Evolutionary conservation across 2,329 filamentous ascomycete genomes (phyloP), one percentile per base, ranked within the genome.

Genomic region (Fusarium bactridioides): DNA sequence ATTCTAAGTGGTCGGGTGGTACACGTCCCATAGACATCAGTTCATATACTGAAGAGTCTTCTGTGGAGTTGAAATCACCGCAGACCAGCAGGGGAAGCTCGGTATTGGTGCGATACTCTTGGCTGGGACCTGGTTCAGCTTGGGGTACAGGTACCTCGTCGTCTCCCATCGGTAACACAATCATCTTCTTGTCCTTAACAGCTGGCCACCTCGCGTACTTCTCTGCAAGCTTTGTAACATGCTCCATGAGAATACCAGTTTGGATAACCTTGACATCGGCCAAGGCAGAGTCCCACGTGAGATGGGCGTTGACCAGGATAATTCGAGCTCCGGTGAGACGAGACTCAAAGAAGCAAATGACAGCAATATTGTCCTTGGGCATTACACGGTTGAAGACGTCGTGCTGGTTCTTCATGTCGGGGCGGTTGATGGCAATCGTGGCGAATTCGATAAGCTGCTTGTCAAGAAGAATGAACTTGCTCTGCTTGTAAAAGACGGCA

Each of bases 361-460:
- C 92, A 21, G 93, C 96, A 81, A 99, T 97, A 80, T 98, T 95
- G 86, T 99, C 96, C 83, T 96, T 94, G 69, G 95, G 95, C 96
- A 98, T 98, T 68, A 99, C 93, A 33, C 96, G 93, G 81, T 99
- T 99, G 87, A 97, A 98, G 64, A 98, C 95, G 78, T 99, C 96
- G 79, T 97, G 94, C 78, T 97, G 94, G 63, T 95, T 94, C 84
- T 98, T 98, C 90, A 98, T 97, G 80, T 98, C 96, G 6, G 95
- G 94, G 73, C 96, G 88, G 79, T 97, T 96, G 82, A 99, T 97
- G 73, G 95, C 95, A 63, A 94, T 93, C 66, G 94, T 92, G 41
- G 93, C 92, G 80, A 98, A 97, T 81, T 98, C 94, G 78, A 99
- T 92, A 71, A 97, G 85, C 79, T 97, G 93, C 85, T 98, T 98